Base-by-base conservation (phyloP, 2,329 filamentous ascomycete genomes). In the Claviceps spartinae region DNA sequence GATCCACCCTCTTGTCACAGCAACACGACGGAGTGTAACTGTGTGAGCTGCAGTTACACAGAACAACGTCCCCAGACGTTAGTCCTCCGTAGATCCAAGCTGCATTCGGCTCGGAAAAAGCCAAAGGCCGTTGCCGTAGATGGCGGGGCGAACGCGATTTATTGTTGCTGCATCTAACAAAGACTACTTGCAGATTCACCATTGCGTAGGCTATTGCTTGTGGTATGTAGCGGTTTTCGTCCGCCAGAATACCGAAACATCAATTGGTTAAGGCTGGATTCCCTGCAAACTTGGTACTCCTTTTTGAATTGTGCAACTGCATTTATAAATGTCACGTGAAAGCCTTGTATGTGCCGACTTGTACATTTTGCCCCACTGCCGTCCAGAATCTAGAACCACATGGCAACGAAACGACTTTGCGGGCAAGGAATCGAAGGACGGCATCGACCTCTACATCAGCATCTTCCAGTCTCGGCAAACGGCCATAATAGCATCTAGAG, bases 1-100 rank as follows among this genome's bases (percentile, higher is more conserved):
- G 55, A 49, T 53, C 54, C 55, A 57, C 55, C 26, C 34, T 57
- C 59, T 54, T 59, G 30, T 34, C 11, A 34, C 30, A 34, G 26
- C 30, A 34, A 34, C 30, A 34, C 30, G 9, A 34, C 30, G 30
- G 30, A 34, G 30, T 34, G 30, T 34, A 34, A 34, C 30, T 11
- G 30, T 34, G 9, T 11, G 9, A 34, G 30, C 9, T 34, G 30
- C 30, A 34, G 8, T 34, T 34, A 34, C 30, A 34, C 30, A 34
- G 30, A 34, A 34, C 30, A 34, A 11, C 30, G 11, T 34, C 30
- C 30, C 18, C 18, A 18, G 26, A 26, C 26, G 26, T 26, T 26
- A 26, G 9, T 16, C 36, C 36, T 13, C 8, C 8, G 11, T 16
- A 36, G n/a, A n/a, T 47, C 24, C 45, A 47, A 14, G 11, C 47